phyloP scores from a whole-genome alignment of 1,284 basidiomycete genomes.

The Cutaneotrichosporon sp. region DNA sequence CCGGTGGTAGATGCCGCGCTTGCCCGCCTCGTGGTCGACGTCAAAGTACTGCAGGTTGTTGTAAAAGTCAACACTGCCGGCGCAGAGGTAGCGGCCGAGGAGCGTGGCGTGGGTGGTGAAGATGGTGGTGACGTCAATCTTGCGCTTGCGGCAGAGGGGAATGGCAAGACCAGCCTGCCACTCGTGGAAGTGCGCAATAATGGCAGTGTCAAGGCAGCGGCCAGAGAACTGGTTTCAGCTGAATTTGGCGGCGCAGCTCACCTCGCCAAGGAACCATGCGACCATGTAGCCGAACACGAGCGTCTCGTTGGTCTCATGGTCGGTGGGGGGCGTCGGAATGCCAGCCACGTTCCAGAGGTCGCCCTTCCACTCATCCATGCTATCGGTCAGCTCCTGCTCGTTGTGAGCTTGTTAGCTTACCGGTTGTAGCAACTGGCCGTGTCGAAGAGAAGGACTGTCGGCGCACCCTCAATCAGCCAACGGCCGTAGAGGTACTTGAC shows the following conservation, averaged over 20 bases:
- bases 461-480: constrained; percentile 96
- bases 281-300: constrained; percentile 98
- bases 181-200: constrained; percentile 98
- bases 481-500: constrained; percentile 93
- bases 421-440: constrained; percentile 78
- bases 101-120: constrained; percentile 99
- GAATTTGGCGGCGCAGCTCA: constrained; percentile 50
- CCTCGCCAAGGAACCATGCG: constrained; percentile 99
- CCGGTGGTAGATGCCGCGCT: constrained; percentile 82
- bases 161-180: constrained; percentile 99
- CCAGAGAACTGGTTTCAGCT: constrained; percentile 65
- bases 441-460: constrained; percentile 92
- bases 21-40: constrained; percentile 97
- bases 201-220: constrained; percentile 74
- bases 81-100: constrained; percentile 95
- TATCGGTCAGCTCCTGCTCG: constrained; percentile 32
- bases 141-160: constrained; percentile 90
- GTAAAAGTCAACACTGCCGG: constrained; percentile 97
- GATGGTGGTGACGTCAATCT: constrained; percentile 96
- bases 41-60: constrained; percentile 99
- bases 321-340: constrained; percentile 91
- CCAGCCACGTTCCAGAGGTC: constrained; percentile 98
- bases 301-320: constrained; percentile 98
- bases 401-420: constrained; percentile 27
- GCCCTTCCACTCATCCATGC: constrained; percentile 96